Conservation (phyloP, 75 land plant genomes). For the Pseudotsuga menziesii region DNA sequence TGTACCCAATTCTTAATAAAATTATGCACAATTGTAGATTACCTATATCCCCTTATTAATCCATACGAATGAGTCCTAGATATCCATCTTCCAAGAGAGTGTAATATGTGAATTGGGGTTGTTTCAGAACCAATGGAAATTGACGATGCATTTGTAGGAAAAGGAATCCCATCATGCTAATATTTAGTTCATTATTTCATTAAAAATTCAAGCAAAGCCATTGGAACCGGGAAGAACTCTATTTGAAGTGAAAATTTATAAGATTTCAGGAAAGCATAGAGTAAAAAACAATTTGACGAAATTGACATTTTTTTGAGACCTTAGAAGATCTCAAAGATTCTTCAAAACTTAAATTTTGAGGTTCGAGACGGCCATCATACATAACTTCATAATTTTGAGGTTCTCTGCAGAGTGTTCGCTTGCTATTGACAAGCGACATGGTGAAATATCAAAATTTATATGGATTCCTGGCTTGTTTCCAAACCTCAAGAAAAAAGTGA, state of each 20-base stretch:
- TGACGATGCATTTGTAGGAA: conserved; percentile 59
- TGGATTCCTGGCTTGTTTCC: conserved; percentile 65
- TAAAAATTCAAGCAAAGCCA: conserved; percentile 13
- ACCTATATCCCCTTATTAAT: too few species aligned
- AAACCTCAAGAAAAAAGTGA: conserved; percentile 15
- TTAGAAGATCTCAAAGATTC: conserved; percentile 44
- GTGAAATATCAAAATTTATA: conserved; percentile 58
- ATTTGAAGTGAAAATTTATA: conserved; percentile 7
- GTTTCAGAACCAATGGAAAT: conserved; percentile 77
- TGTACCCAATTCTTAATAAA: too few species aligned
- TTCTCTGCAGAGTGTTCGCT: conserved; percentile 26
- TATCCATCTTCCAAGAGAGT: too few species aligned
- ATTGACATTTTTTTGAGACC: conserved; percentile 71
- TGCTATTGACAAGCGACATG: conserved; percentile 6
- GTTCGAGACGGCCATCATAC: conserved; percentile 11
- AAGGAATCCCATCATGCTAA: conserved; percentile 22
- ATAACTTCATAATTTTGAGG: conserved; percentile 18
- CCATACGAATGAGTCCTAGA: too few species aligned
- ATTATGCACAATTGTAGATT: too few species aligned
- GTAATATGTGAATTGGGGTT: conserved; percentile 82
- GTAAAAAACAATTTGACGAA: conserved; percentile 23
- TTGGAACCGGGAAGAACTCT: not conserved
- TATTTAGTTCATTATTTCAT: conserved; percentile 85
- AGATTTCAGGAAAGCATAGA: conserved; percentile 10
- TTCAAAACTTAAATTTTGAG: conserved; percentile 10